These are phyloP conservation scores for Flaveria robusta DNA, from an alignment of 129 eudicot species.

Conservation along the genomic window DNA sequence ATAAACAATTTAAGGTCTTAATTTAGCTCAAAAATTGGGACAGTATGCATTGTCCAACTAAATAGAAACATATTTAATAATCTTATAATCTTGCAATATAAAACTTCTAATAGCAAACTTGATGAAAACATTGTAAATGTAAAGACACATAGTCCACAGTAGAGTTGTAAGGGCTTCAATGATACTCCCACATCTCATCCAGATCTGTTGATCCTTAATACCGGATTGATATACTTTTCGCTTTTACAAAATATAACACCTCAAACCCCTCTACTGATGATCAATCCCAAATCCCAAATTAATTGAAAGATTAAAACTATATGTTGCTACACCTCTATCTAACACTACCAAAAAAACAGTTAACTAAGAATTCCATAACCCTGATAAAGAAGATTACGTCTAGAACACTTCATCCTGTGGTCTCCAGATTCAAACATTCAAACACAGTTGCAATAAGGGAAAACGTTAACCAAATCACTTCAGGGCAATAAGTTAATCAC, in stretches of 20 bases:
- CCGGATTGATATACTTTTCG: not conserved
- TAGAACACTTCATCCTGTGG: not conserved
- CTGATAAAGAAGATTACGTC: slow-evolving; percentile 13
- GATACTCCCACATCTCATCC: not conserved
- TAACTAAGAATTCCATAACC: not conserved
- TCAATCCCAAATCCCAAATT: not conserved
- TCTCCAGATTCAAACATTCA: not conserved
- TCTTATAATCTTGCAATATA: not conserved
- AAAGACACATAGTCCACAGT: not conserved
- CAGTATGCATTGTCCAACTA: not conserved
- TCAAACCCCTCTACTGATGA: not conserved
- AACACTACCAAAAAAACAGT: not conserved
- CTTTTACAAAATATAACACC: not conserved
- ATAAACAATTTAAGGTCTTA: not conserved
- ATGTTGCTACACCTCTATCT: not conserved
- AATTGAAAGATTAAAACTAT: slow-evolving; percentile 3
- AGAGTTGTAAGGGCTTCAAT: not conserved
- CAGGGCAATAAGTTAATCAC: not conserved
- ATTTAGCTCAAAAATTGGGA: not conserved
- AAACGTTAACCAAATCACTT: not conserved
- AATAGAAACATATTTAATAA: not conserved
- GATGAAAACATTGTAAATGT: not conserved
- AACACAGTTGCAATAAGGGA: too few species aligned
- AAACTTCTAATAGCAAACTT: not conserved
- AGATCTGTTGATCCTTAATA: not conserved